These are phyloP conservation scores for Apiospora saccharicola DNA, from an alignment of 2,329 filamentous ascomycete genomes.

Conservation along the genomic window DNA sequence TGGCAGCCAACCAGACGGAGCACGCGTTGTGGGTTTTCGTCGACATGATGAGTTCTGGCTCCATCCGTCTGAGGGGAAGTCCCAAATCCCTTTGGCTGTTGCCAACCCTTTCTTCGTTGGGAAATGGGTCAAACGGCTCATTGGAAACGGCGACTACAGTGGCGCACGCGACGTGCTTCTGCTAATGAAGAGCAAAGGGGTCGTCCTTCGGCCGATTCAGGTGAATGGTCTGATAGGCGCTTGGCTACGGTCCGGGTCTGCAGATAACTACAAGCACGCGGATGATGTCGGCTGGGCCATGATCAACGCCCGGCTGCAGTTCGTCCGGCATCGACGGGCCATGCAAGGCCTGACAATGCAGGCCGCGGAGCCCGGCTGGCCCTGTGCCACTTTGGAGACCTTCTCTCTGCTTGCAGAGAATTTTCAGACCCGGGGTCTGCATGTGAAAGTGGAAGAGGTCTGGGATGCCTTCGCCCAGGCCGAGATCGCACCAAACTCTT, in stretches of 20 bases:
- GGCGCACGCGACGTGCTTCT: slow-evolving; percentile 77
- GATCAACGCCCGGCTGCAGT: slow-evolving; percentile 72
- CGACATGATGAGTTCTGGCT: slow-evolving; percentile 82
- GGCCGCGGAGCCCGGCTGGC: slow-evolving; percentile 48
- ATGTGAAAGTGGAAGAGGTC: slow-evolving; percentile 64
- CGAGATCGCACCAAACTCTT: slow-evolving; percentile 72
- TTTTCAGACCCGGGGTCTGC: slow-evolving; percentile 69
- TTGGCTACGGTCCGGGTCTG: slow-evolving; percentile 71
- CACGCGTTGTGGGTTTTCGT: slow-evolving; percentile 80
- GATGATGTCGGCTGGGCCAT: slow-evolving; percentile 78
- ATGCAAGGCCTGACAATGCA: slow-evolving; percentile 31
- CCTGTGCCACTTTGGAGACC: slow-evolving; percentile 75
- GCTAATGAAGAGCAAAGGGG: slow-evolving; percentile 74
- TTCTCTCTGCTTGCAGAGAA: slow-evolving; percentile 78
- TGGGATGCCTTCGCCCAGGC: slow-evolving; percentile 69
- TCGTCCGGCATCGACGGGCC: slow-evolving; percentile 58
- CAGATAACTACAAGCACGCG: slow-evolving; percentile 63
- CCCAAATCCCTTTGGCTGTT: slow-evolving; percentile 55
- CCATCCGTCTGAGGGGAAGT: slow-evolving; percentile 54
- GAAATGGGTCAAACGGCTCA: slow-evolving; percentile 87
- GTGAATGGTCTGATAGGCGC: slow-evolving; percentile 84
- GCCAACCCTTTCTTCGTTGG: slow-evolving; percentile 84
- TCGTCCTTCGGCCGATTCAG: slow-evolving; percentile 75
- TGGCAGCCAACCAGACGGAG: slow-evolving; percentile 69
- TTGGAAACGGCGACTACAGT: slow-evolving; percentile 74